Base-by-base conservation (phyloP, 2,329 filamentous ascomycete species). In the Lachnellula occidentalis region DNA sequence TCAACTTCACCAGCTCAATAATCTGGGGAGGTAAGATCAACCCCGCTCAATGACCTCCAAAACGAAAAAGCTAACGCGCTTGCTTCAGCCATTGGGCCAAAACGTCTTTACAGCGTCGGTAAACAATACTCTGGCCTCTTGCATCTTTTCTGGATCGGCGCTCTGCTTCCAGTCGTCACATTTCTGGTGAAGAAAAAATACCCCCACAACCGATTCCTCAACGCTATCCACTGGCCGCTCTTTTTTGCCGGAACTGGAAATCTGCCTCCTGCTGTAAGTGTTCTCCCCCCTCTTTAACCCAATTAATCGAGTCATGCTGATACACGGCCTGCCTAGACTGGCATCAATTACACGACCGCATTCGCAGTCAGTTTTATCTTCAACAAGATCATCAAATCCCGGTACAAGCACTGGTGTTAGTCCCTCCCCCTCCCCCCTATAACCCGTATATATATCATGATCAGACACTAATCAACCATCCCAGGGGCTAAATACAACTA, bases 401-500 rank as follows among this genome's bases (percentile, higher is more conserved):
- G 79, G 58, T 86, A 79, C 70, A 80, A 77, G 5, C 85, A 83
- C 36, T 90, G 87, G 87, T 61, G 55, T 54, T 76, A 76, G 65
- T 77, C 75, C 87, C 64, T 1, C 46, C 24, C n/a, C 86, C 2
- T 85, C 83, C 84, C 0, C 77, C 89, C 54, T 88, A 86, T 71
- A 89, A 87, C 2, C 6, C 14, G 14, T 27, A 37, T 27, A n/a
- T n/a, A n/a, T n/a, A n/a, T n/a, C n/a, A n/a, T n/a, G n/a, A 27
- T 27, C 24, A 27, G 24, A 27, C 6, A 31, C 54, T 59, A 24
- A 59, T 66, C 78, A 87, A 27, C 77, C 77, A 27, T 27, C 15
- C 88, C 85, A 86, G 19, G 86, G 86, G 73, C 87, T 69, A 83
- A 86, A 69, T 90, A 88, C 73, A 90, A 90, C 73, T 90, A 90